These are phyloP conservation scores for Viridothelium virens DNA, from an alignment of 495 filamentous ascomycete species.

Conservation along the genomic window DNA sequence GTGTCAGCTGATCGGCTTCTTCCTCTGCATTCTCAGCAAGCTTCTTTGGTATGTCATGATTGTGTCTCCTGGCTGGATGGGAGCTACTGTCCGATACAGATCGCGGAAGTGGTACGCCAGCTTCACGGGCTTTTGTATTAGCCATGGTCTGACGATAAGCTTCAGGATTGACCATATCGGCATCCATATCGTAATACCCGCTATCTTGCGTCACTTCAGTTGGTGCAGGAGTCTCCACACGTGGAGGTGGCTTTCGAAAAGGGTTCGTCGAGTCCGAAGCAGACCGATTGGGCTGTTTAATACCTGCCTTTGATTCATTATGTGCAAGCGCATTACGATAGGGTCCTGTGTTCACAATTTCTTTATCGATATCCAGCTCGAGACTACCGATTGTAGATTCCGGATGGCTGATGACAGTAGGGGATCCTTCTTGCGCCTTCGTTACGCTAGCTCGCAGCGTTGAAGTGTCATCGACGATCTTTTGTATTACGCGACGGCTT, in stretches of 20 bases:
- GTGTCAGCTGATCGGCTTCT: conserved; percentile 6
- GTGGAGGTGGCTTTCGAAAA: conserved; percentile 20
- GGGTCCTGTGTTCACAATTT: conserved; percentile 20
- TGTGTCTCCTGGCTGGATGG: background rate
- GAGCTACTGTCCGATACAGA: conserved; percentile 8
- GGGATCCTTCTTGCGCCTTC: conserved; percentile 27
- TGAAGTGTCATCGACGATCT: conserved; percentile 38
- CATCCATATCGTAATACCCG: conserved; percentile 36
- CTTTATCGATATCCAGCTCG: conserved; percentile 35
- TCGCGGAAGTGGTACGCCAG: conserved; percentile 9
- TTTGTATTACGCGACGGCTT: conserved; percentile 38
- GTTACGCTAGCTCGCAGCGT: conserved; percentile 35
- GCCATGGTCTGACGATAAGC: conserved; percentile 31
- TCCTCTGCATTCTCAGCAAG: background rate
- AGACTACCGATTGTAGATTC: conserved; percentile 31
- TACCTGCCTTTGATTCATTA: conserved; percentile 8
- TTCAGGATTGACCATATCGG: conserved; percentile 27
- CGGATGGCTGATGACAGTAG: conserved; percentile 34
- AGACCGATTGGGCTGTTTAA: background rate
- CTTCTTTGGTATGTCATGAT: background rate
- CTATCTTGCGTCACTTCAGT: conserved; percentile 30
- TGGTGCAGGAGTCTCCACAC: conserved; percentile 22
- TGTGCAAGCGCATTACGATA: conserved; percentile 12
- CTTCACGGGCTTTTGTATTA: conserved; percentile 19
- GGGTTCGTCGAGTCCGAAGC: conserved; percentile 12